A percentile compares a stretch with the other conserved stretches of the same genome.
These are phyloP conservation scores for Fusarium annulatum DNA, from an alignment of 2,329 filamentous ascomycete species.

Conservation along the genomic window DNA sequence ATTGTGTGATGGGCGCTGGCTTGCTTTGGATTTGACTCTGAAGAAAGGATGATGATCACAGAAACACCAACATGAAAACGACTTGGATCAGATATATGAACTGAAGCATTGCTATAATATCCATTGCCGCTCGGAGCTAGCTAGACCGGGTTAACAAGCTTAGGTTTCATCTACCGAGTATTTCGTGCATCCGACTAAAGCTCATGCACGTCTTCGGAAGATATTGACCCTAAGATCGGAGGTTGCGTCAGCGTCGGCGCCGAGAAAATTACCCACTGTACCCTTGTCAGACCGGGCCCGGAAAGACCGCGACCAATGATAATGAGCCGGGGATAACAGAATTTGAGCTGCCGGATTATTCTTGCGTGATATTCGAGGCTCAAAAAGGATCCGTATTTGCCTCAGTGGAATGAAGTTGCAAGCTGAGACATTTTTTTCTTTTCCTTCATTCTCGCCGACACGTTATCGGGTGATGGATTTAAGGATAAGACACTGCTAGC, in stretches of 20 bases:
- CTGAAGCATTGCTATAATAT: not conserved
- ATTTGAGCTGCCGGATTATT: not conserved
- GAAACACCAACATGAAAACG: not conserved
- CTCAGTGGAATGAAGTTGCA: not conserved
- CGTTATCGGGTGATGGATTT: not conserved
- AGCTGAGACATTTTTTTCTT: not conserved
- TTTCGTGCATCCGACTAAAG: not conserved
- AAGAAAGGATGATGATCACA: not conserved
- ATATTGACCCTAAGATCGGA: not conserved
- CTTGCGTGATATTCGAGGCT: not conserved
- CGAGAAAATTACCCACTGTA: not conserved
- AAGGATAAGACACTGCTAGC: rapidly evolving
- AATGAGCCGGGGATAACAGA: not conserved
- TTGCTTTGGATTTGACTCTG: not conserved
- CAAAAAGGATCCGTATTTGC: not conserved
- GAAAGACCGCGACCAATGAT: not conserved
- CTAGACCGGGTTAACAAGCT: not conserved
- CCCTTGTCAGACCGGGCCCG: not conserved
- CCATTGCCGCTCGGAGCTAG: not conserved
- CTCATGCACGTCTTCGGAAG: not conserved
- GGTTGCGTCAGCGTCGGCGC: not conserved
- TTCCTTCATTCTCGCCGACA: rapidly evolving
- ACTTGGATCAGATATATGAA: not conserved
- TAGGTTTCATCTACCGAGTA: not conserved
- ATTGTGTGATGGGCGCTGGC: not conserved